Evolutionary conservation across 2,329 filamentous ascomycete genomes (phyloP).

Genomic region (Emmonsiellopsis sp.): DNA sequence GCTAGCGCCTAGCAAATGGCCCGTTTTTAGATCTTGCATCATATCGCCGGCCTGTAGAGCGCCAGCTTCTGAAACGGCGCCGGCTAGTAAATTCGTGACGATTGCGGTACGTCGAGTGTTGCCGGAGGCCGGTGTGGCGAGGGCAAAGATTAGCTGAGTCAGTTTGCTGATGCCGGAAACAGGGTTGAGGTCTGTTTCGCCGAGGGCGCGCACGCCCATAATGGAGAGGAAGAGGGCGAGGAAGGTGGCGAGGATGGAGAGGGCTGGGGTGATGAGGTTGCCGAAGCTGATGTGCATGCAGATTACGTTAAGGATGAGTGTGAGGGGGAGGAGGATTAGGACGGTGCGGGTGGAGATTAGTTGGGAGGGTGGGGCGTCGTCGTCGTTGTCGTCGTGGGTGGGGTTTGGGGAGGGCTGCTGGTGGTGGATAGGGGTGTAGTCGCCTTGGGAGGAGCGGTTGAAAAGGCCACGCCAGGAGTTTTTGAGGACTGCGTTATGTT

Average conservation of each 20-base stretch:
- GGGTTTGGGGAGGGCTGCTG: conserved; percentile 2
- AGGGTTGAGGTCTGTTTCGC: conserved; percentile 88
- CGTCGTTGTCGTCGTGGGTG: conserved; percentile 32
- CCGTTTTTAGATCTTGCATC: conserved; percentile 95
- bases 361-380: conserved; percentile 76
- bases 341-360: conserved; percentile 66
- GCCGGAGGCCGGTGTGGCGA: conserved; percentile 71
- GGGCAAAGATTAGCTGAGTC: conserved; percentile 87
- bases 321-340: conserved; percentile 62
- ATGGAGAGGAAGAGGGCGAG: conserved; percentile 64
- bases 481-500: conserved; percentile 21
- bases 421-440: conserved; percentile 1
- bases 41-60: conserved; percentile 92
- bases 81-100: conserved; percentile 90
- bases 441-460: conserved; percentile 12
- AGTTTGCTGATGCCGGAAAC: conserved; percentile 95
- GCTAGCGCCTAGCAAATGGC: conserved; percentile 81
- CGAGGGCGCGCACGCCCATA: conserved; percentile 56
- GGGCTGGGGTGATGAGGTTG: conserved; percentile 65
- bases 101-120: conserved; percentile 71
- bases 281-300: conserved; percentile 81
- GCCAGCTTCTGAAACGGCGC: conserved; percentile 74
- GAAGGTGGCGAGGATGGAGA: conserved; percentile 68
- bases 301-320: conserved; percentile 67
- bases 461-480: conserved; percentile 13